A percentile compares a stretch with the other conserved stretches of the same genome.
Evolutionary conservation across 495 filamentous ascomycete genomes (phyloP).

Genomic region (Lasiosphaeris hirsuta): DNA sequence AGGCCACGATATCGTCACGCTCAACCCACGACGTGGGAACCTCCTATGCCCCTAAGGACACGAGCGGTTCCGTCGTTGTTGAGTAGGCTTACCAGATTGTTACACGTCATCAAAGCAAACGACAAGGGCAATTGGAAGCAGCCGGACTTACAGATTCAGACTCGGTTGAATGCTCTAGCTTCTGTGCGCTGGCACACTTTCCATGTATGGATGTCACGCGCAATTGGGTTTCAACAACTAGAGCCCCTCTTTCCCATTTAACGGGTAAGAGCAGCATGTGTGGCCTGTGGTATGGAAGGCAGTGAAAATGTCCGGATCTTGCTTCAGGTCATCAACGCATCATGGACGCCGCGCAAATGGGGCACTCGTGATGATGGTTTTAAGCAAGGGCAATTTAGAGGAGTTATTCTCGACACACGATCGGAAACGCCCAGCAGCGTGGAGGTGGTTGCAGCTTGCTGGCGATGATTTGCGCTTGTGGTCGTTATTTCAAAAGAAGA

Average conservation of each 20-base stretch:
- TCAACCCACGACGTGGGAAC: slow-evolving; percentile 28
- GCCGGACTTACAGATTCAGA: not conserved
- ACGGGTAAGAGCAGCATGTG: no score
- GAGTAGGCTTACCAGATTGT: slow-evolving; percentile 38
- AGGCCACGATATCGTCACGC: slow-evolving; percentile 27
- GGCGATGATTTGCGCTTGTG: slow-evolving; percentile 93
- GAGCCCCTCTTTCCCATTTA: no score
- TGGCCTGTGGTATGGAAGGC: not conserved
- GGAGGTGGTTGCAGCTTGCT: slow-evolving; percentile 51
- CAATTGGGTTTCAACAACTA: no score
- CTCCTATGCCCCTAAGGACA: not conserved
- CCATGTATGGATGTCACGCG: no score
- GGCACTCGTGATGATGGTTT: slow-evolving; percentile 99
- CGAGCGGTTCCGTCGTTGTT: slow-evolving; percentile 23
- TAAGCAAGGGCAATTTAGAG: slow-evolving; percentile 66
- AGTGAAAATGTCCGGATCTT: slow-evolving; percentile 43
- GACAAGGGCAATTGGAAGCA: not conserved
- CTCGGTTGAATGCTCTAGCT: not conserved
- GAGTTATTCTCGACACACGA: slow-evolving; percentile 64
- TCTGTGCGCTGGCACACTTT: not conserved
- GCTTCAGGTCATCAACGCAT: slow-evolving; percentile 96
- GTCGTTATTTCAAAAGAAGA: slow-evolving; percentile 61
- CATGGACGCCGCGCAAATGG: slow-evolving; percentile 74
- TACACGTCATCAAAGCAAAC: slow-evolving; percentile 28
- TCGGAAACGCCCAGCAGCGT: slow-evolving; percentile 83